Percentiles rank a stretch among this genome's conserved stretches.
Conservation (phyloP, 2,329 filamentous ascomycete species). For the Rosellinia necatrix region DNA sequence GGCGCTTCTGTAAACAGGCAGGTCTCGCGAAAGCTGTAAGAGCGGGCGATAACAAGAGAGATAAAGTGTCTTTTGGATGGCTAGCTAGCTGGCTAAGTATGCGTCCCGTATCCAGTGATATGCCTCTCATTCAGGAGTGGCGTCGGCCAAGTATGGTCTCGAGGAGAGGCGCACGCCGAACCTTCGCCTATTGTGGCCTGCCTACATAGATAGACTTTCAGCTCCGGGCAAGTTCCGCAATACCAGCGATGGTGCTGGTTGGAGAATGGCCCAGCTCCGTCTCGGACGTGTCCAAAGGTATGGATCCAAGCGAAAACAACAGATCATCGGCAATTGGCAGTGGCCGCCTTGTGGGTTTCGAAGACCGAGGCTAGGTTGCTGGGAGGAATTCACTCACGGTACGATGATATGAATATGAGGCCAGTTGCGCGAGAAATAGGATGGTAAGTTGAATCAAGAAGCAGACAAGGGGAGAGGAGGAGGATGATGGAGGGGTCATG, state of each 20-base stretch:
- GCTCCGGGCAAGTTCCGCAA: conserved; percentile 5
- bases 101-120: conserved; percentile 5
- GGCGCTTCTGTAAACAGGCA: conserved; percentile 12
- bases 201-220: conserved; percentile 7
- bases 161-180: conserved; percentile 14
- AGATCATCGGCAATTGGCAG: background rate
- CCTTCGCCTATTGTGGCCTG: conserved; percentile 14
- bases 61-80: background rate
- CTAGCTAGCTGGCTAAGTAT: conserved; percentile 3
- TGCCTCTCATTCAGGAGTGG: background rate
- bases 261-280: background rate
- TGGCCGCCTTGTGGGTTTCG: background rate
- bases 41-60: conserved; percentile 1
- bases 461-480: background rate
- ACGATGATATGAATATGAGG: background rate
- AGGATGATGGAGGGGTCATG: conserved; percentile 5
- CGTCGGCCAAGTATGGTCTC: background rate
- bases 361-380: background rate
- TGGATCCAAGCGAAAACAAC: background rate
- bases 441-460: conserved; percentile 3
- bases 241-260: background rate
- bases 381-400: background rate
- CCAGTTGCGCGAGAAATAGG: background rate
- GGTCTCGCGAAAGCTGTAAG: conserved; percentile 11
- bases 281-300: background rate